phyloP scores from a whole-genome alignment of 768 basidiomycete species.

The Boletus insuetus region DNA sequence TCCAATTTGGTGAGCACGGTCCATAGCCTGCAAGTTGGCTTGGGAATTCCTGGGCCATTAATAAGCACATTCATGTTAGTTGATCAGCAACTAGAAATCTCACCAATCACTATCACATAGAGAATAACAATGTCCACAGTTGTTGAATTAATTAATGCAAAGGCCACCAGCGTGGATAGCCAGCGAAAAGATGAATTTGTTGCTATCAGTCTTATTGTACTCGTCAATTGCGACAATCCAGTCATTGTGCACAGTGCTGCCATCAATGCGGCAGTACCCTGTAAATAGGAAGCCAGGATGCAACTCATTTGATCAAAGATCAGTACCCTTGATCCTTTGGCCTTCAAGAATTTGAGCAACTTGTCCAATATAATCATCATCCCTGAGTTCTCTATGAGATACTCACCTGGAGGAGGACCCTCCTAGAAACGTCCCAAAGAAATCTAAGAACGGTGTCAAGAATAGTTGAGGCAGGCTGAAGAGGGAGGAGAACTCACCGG shows the following conservation, averaged over 20 bases:
- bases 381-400: conserved; percentile 89
- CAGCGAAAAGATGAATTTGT: conserved; percentile 94
- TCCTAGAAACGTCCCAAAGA: no score
- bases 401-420: no score
- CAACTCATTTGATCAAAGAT: conserved; percentile 99
- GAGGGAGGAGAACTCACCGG: no score
- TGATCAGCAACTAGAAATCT: conserved; percentile 13
- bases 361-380: conserved; percentile 99
- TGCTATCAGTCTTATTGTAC: conserved; percentile 90
- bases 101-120: conserved; percentile 97
- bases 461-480: no score
- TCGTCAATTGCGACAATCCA: conserved; percentile 95
- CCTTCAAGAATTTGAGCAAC: conserved; percentile 81
- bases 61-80: neutral
- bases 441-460: no score
- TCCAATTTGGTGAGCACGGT: conserved; percentile 94
- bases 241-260: conserved; percentile 93
- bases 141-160: conserved; percentile 94
- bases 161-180: conserved; percentile 96
- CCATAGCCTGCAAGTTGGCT: conserved; percentile 98
- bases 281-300: conserved; percentile 39
- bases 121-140: conserved; percentile 93
- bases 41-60: conserved; percentile 80
- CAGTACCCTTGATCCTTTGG: conserved; percentile 87
- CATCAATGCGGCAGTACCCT: conserved; percentile 98